Evolutionary conservation across 441 rosid genomes (phyloP).

Genomic region (Mallotus japonicus): DNA sequence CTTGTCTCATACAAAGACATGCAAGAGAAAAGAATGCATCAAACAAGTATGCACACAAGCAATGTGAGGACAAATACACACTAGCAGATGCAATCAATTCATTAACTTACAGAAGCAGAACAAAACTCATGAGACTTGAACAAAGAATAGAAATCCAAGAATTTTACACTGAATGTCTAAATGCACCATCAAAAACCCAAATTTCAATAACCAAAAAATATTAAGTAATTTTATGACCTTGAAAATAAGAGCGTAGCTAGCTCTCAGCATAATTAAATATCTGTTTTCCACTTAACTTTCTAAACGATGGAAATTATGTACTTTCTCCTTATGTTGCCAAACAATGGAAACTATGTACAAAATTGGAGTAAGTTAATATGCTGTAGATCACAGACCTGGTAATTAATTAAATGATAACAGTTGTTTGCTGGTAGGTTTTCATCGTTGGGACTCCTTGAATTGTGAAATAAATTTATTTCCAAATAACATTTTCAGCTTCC

Average conservation of each 20-base stretch:
- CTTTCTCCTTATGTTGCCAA: too few species aligned
- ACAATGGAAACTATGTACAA: background rate
- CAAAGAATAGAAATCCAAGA: background rate
- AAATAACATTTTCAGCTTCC: background rate
- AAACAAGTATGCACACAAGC: background rate
- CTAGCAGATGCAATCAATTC: background rate
- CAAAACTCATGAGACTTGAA: background rate
- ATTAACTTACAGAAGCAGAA: background rate
- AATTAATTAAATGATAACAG: too few species aligned
- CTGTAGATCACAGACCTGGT: background rate
- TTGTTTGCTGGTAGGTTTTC: background rate
- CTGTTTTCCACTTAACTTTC: background rate
- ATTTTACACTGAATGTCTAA: background rate
- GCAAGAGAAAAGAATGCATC: background rate
- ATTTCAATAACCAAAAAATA: background rate
- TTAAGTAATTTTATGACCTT: background rate
- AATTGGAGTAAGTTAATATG: background rate
- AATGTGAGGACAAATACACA: background rate
- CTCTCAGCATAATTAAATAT: background rate
- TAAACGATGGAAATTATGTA: background rate
- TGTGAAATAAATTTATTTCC: background rate
- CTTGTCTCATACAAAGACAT: background rate
- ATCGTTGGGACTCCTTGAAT: background rate
- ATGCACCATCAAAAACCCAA: background rate
- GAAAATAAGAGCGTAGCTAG: background rate